phyloP scores from a whole-genome alignment of 306 rosid genomes.

The Heteromeles arbutifolia region DNA sequence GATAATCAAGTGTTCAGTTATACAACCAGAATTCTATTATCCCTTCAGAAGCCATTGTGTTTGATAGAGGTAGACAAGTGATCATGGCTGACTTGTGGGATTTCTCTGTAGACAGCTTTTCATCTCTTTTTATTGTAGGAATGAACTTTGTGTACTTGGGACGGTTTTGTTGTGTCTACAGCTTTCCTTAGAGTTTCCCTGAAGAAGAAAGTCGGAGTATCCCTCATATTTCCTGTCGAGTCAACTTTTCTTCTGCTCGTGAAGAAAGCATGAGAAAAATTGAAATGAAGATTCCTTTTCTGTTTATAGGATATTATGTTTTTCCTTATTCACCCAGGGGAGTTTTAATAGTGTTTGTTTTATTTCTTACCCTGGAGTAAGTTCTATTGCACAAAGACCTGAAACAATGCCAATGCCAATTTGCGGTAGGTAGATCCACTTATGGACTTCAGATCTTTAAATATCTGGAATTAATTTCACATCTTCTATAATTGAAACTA shows the following conservation, averaged over 20 bases:
- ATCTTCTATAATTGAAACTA: background rate
- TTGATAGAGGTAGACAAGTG: background rate
- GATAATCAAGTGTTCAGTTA: background rate
- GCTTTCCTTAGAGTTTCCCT: background rate
- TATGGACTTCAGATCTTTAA: background rate
- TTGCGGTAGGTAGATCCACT: background rate
- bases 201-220: background rate
- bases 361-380: background rate
- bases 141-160: background rate
- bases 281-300: background rate
- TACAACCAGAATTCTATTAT: background rate
- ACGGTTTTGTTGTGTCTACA: background rate
- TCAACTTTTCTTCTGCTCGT: background rate
- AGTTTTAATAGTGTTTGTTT: background rate
- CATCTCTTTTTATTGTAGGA: background rate
- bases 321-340: background rate
- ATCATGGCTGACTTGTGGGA: background rate
- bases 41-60: background rate
- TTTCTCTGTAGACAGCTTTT: background rate
- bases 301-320: background rate
- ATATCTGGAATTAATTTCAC: background rate
- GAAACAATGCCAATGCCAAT: background rate
- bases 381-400: background rate
- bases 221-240: background rate
- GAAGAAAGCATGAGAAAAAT: background rate